Base-by-base conservation (phyloP, 2,329 filamentous ascomycete genomes). In the Dothiorella sarmentorum region DNA sequence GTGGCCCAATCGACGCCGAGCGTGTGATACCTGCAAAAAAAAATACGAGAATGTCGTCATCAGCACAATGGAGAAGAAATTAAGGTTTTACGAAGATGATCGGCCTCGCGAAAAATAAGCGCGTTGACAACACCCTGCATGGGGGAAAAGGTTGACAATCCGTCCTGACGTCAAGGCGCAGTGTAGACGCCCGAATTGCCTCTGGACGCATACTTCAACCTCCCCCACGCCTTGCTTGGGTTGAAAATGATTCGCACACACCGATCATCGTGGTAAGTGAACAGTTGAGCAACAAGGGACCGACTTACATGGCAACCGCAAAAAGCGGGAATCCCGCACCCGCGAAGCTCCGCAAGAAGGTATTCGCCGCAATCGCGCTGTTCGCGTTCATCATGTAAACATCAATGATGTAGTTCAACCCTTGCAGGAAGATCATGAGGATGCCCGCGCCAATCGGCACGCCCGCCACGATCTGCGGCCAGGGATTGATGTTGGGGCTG, bases 401-500 rank as follows among this genome's bases (percentile, higher is more conserved):
- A 60, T 79, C 76, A 49, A 80, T 73, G 43, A 79, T 70, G 62
- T 78, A 80, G 60, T 75, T 76, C 37, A 77, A 61, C 1, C 71
- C 75, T 20, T 75, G 72, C 61, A 78, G 66, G 68, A 79, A 78
- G 42, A 79, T 74, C 63, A 79, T 67, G n/a, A 78, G 61, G 53
- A 78, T 71, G 20, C 76, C 75, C 38, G 66, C 67, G 9, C 77
- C 77, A 40, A 78, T 76, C 7, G 71, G 71, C 5, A 73, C 67
- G 4, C 75, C 73, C 1, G 73, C 68, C 3, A 78, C 60, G 22
- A 77, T 73, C 60, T 77, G 75, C 1, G 71, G 69, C 10, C 75
- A 72, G 72, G 73, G 76, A 2, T 66, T 69, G 44, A 75, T 77
- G 59, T 72, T 73, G 7, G 69, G 71, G 47, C 77, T 71, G 1